phyloP scores from a whole-genome alignment of 495 filamentous ascomycete genomes.

The Aspergillus ellipticus region DNA sequence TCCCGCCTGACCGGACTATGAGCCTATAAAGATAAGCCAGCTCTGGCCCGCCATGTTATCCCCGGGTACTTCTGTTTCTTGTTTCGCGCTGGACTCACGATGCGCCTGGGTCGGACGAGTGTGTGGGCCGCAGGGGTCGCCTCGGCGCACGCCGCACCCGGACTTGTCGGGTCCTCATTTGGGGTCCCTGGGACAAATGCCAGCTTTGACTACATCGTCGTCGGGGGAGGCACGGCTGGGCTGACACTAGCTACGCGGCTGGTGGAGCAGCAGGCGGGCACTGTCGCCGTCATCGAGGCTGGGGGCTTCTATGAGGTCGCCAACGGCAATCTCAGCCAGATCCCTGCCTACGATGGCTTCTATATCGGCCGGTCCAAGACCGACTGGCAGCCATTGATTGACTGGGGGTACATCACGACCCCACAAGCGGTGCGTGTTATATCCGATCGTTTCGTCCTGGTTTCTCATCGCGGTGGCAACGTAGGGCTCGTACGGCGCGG shows the following conservation, averaged over 20 bases:
- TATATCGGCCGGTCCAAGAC: conserved; percentile 20
- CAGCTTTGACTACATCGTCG: conserved; percentile 36
- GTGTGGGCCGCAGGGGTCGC: neutral
- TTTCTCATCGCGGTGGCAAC: neutral
- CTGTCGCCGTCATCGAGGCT: conserved; percentile 50
- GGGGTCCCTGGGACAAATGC: neutral
- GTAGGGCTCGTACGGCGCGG: neutral
- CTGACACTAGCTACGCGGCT: conserved; percentile 45
- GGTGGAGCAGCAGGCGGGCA: conserved; percentile 18
- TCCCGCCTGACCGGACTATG: too few species aligned
- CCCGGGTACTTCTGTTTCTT: too few species aligned
- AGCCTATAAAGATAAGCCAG: too few species aligned
- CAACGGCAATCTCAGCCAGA: conserved; percentile 41
- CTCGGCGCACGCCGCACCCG: neutral
- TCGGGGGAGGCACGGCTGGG: conserved; percentile 51
- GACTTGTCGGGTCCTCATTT: neutral
- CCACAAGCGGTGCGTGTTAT: conserved; percentile 24
- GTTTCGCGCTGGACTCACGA: too few species aligned
- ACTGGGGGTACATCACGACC: conserved; percentile 41
- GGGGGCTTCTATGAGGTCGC: conserved; percentile 50
- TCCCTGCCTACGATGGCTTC: conserved; percentile 34
- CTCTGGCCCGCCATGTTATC: too few species aligned
- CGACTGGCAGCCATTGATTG: conserved; percentile 30
- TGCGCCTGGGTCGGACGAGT: neutral
- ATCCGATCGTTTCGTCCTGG: too few species aligned